These are phyloP conservation scores for Colletotrichum kahawae DNA, from an alignment of 2,329 filamentous ascomycete genomes.

Conservation along the genomic window DNA sequence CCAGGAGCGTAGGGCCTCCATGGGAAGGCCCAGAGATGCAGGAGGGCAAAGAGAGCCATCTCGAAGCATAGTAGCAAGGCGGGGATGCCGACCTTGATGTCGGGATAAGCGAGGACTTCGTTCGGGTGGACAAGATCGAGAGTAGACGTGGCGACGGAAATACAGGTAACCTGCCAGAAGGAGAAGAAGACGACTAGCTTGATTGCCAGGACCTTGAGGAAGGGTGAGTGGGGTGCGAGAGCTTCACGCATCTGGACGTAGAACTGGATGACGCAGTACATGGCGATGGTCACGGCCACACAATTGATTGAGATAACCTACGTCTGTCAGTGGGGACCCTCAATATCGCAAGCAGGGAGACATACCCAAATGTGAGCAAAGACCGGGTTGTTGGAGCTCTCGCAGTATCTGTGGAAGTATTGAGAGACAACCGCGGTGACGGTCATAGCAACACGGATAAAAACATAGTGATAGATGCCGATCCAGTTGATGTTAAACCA, in stretches of 20 bases:
- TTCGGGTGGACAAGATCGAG: constrained; percentile 68
- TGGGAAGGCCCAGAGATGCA: constrained; percentile 85
- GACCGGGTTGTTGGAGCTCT: constrained; percentile 75
- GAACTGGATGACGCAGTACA: constrained; percentile 89
- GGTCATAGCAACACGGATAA: constrained; percentile 81
- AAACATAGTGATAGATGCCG: constrained; percentile 85
- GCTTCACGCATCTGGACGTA: constrained; percentile 77
- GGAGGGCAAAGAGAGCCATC: constrained; percentile 79
- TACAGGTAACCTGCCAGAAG: constrained; percentile 76
- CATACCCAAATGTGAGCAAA: constrained; percentile 86
- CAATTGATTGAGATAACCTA: constrained; percentile 73
- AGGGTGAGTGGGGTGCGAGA: constrained; percentile 71
- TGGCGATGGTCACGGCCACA: constrained; percentile 77
- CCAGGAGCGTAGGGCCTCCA: constrained; percentile 70
- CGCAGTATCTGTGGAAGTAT: constrained; percentile 74
- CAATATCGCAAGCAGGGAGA: background rate
- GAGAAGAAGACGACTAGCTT: constrained; percentile 92
- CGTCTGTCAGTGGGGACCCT: background rate
- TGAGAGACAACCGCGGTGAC: constrained; percentile 78
- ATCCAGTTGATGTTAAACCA: constrained; percentile 92
- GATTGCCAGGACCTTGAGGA: constrained; percentile 84
- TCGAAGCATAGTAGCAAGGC: constrained; percentile 80
- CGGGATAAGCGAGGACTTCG: constrained; percentile 68
- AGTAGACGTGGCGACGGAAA: constrained; percentile 58
- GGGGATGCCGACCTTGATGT: constrained; percentile 82